Evolutionary conservation across 805 yeast species (phyloP), one percentile per base, ranked within the genome.

Genomic region (Cyberlindnera mrakii): DNA sequence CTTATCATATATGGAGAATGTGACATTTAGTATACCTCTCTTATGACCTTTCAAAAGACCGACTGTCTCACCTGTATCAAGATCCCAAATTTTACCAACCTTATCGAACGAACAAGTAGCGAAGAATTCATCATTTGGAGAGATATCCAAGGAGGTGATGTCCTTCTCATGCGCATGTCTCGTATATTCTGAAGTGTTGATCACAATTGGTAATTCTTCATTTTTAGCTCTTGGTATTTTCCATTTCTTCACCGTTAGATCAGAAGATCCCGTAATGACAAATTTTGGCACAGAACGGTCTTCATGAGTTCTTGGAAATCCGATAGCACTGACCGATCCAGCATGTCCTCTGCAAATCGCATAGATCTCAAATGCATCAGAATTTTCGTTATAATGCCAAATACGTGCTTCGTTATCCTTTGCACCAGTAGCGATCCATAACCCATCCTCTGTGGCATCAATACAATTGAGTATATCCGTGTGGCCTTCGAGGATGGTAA

Each of bases 91-190:
- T 58, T 93, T 93, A 47, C 85, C 93, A 2, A 90, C 75, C 57
- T 91, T 86, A 63, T 93, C 99, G 60, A 85, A 95, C 11, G 96
- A 85, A 3, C 96, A 98, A 1, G 97, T 84, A 0, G 96, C 98
- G 57, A 93, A 81, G 40, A 74, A 70, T 50, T 82, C 83, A 63
- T 91, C 95, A 57, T 89, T 87, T 15, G 96, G 96, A n/a, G 97
- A 75, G 4, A 93, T 71, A 50, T 89, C 96, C 41, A 93, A 67
- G 3, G 91, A 76, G 57, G 93, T 95, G 47, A 93, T 93, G 63
- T 93, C 96, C 62, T 91, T 93, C 43, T 93, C 98, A 62, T 93
- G 99, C 1, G 97, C 98, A 57, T 90, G 79, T 70, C 96, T 79
- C 0, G 99, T 93, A 63, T 83, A 93, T 42, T 81, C 88, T 3